Percentiles rank a stretch among this genome's conserved stretches.
These are phyloP conservation scores for Colletotrichum tofieldiae DNA, from an alignment of 2,329 filamentous ascomycete genomes.

Conservation along the genomic window DNA sequence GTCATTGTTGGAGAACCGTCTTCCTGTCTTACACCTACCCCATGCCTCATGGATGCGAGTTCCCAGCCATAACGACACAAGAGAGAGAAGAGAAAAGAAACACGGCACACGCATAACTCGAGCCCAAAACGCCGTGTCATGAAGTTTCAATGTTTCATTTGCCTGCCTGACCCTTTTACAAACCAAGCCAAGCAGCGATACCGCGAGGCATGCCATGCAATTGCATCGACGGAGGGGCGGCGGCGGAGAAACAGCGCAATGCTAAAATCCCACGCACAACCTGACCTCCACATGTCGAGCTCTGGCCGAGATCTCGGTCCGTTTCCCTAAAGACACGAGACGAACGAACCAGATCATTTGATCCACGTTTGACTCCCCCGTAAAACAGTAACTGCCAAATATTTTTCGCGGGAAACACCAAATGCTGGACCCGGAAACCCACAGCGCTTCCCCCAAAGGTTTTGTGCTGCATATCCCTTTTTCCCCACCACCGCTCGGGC, in stretches of 20 bases:
- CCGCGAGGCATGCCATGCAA: constrained; percentile 62
- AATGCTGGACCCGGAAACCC: constrained; percentile 40
- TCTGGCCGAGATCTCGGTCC: constrained; percentile 23
- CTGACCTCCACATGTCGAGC: constrained; percentile 14
- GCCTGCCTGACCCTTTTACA: constrained; percentile 66
- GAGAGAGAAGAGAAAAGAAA: constrained; percentile 29
- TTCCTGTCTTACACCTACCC: constrained; percentile 13
- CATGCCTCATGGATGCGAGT: background rate
- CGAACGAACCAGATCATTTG: constrained; percentile 50
- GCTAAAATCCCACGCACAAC: background rate
- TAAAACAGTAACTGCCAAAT: constrained; percentile 40
- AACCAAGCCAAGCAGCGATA: constrained; percentile 59
- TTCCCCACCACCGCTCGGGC: constrained; percentile 25
- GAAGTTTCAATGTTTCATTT: constrained; percentile 66
- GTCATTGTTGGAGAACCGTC: constrained; percentile 10
- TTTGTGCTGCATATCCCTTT: constrained; percentile 33
- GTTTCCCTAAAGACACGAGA: constrained; percentile 44
- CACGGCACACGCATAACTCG: constrained; percentile 39
- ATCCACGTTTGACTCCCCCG: constrained; percentile 50
- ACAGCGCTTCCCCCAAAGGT: constrained; percentile 44
- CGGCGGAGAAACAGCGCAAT: constrained; percentile 49
- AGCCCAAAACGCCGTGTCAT: constrained; percentile 45
- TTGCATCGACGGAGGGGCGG: constrained; percentile 60
- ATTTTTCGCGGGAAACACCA: constrained; percentile 40
- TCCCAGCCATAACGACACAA: constrained; percentile 6